A percentile compares a stretch with the other conserved stretches of the same genome.
These are phyloP conservation scores for Trypanosoma melophagium DNA, from an alignment of 208 protist species.

Conservation along the genomic window DNA sequence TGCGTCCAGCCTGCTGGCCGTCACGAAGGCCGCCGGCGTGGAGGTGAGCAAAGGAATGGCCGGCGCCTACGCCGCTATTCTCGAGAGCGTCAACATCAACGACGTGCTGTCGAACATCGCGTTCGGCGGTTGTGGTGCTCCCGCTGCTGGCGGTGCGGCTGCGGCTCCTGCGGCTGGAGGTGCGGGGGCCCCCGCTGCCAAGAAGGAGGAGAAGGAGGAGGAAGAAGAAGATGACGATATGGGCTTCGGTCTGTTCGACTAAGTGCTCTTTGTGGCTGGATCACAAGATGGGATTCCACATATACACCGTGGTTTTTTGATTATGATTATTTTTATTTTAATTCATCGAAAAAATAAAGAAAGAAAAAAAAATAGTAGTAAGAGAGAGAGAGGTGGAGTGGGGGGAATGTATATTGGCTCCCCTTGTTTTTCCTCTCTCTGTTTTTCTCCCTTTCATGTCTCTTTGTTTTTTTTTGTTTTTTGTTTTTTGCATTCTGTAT, in stretches of 20 bases:
- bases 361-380: too few relatives aligned
- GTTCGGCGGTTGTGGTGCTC: conserved; percentile 50
- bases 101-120: conserved; percentile 69
- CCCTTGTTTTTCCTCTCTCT: neutral
- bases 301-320: too few relatives aligned
- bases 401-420: neutral
- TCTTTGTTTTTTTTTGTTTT: neutral
- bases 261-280: conserved; percentile 18
- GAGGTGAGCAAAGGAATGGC: conserved; percentile 78
- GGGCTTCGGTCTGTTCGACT: conserved; percentile 90
- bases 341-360: neutral
- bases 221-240: conserved; percentile 88
- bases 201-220: conserved; percentile 62
- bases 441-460: neutral
- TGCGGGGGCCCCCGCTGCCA: conserved; percentile 35
- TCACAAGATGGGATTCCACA: too few relatives aligned
- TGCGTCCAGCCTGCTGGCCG: conserved; percentile 49
- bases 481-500: neutral
- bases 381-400: too few relatives aligned
- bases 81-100: conserved; percentile 57
- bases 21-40: conserved; percentile 79
- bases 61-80: conserved; percentile 56
- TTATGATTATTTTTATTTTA: conserved; percentile 1
- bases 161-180: conserved; percentile 41
- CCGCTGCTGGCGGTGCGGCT: conserved; percentile 42